Evolutionary conservation across 768 basidiomycete genomes (phyloP), one percentile per base, ranked within the genome.

Genomic region (Leccinum subtestaceum): DNA sequence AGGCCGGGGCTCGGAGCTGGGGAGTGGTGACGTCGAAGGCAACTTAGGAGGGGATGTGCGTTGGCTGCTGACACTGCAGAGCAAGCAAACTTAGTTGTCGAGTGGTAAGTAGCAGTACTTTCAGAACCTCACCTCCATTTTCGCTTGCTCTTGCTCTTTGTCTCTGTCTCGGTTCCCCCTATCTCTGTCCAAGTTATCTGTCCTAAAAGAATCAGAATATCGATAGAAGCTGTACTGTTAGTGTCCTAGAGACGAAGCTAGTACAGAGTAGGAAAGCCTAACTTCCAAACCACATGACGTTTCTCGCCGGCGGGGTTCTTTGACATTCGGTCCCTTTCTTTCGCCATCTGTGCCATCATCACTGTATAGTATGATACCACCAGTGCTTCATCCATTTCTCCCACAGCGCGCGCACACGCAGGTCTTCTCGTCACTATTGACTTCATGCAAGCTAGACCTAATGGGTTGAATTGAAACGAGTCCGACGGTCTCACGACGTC

Each of bases 381-480:
- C 40, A 45, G 19, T 45, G 19, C 40, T 43, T 45, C 43, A 21
- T 45, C 19, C 43, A 4, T 45, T 45, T 45, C 43, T 45, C 43
- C 19, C 43, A 45, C 43, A 45, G 2, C 43, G 19, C 19, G 43
- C 19, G 40, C 40, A n/a, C 43, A 19, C 32, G 32, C 32, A n/a
- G 10, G 19, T 10, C 43, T 45, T 45, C 17, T 45, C 19, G 43
- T 45, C 19, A 45, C 43, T 19, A 45, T 45, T 21, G 19, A 45
- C 43, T 45, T 45, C 43, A n/a, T 21, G 43, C 43, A 19, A 45
- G 19, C n/a, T 2, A 32, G 17, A 27, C 57, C 65, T 34, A 34
- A 53, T 60, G 61, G 53, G 58, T 51, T 46, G 51, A 60, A 29
- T 53, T 48, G 57, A 64, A 65, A 63, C 54, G 40, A 43, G n/a